Evolutionary conservation across 1,284 basidiomycete genomes (phyloP), one percentile per base, ranked within the genome.

Genomic region (Sparassis latifolia): DNA sequence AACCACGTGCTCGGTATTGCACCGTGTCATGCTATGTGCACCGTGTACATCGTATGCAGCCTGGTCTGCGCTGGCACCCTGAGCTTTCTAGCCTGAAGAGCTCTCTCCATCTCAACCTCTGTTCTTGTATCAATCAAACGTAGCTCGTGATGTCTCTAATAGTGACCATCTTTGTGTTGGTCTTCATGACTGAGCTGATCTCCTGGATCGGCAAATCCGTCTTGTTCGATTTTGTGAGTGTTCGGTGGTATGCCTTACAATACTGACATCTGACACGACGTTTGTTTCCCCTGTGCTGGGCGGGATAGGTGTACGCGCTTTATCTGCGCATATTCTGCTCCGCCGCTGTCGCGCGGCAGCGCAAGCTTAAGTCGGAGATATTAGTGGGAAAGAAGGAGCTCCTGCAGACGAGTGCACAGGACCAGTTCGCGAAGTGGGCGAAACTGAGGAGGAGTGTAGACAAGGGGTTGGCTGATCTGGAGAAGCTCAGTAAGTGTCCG

Each of bases 381-480:
- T 73, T 96, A 40, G 67, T 74, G 33, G 86, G 83, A 47, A 95
- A 96, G 72, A 80, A 89, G 38, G 90, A 97, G 66, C 80, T 99
- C 6, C 70, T 87, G 52, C 83, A 86, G 62, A 99, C 95, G 32
- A 93, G 89, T 60, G 90, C 92, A 10, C 96, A 99, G 66, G 96
- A 98, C 65, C 89, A 99, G 66, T 99, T 99, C 67, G 91, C 95
- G 12, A 98, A 94, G 71, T 99, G 97, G 97, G 96, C 96, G 42
- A 96, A 94, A 72, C 71, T 99, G 61, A 75, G 90, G 61, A 72
- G 97, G 56, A 90, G 81, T 58, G 84, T 97, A 33, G 97, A 99
- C 72, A 97, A 97, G 69, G 89, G 88, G 4, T 68, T 97, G n/a
- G 80, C 82, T 32, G 92, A 98, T 46, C 76, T 99, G n/a, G 96